Conservation (phyloP, 2,329 filamentous ascomycete species). For the Colletotrichum filicis region DNA sequence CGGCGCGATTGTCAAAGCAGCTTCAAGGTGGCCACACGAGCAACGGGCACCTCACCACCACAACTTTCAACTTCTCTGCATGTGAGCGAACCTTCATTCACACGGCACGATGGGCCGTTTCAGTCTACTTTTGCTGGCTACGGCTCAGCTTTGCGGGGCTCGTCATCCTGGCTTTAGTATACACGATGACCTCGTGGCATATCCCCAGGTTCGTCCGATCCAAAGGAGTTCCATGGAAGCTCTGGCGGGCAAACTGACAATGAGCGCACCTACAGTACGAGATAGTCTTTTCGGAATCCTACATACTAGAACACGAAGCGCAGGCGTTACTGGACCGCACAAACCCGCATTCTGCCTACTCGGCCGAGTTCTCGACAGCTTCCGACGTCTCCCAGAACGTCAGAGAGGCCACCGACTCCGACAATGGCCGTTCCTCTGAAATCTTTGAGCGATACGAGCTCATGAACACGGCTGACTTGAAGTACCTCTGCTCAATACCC, state of each 20-base stretch:
- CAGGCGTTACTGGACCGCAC: constrained; percentile 64
- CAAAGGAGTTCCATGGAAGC: background rate
- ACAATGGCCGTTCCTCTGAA: constrained; percentile 41
- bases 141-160: constrained; percentile 57
- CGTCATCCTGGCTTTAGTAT: constrained; percentile 78
- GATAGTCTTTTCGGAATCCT: constrained; percentile 78
- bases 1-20: constrained; percentile 1
- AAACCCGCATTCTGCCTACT: constrained; percentile 49
- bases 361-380: constrained; percentile 52
- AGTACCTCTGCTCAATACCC: constrained; percentile 88
- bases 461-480: constrained; percentile 75
- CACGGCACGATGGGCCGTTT: constrained; percentile 62
- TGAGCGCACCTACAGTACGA: constrained; percentile 70
- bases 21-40: constrained; percentile 10
- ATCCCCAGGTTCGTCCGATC: constrained; percentile 75
- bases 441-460: constrained; percentile 72
- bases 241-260: background rate
- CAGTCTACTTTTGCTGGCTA: constrained; percentile 55
- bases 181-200: constrained; percentile 87
- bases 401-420: constrained; percentile 47
- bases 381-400: constrained; percentile 51
- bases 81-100: constrained; percentile 45
- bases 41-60: background rate
- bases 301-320: constrained; percentile 78
- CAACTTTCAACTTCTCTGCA: constrained; percentile 38